phyloP scores from a whole-genome alignment of 768 basidiomycete genomes.

The Termitomyces sp. region DNA sequence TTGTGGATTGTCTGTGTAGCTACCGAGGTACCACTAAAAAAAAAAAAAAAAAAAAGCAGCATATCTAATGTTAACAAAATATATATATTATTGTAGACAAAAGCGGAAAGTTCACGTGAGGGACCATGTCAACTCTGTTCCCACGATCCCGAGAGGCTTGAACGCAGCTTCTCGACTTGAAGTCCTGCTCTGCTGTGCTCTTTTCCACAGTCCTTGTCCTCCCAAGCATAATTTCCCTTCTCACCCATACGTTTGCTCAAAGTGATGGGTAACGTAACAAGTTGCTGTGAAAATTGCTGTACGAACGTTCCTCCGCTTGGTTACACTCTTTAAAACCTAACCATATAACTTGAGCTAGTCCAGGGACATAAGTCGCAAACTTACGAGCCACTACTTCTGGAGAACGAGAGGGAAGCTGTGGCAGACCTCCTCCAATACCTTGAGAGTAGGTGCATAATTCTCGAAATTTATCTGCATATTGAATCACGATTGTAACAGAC shows the following conservation, averaged over 20 bases:
- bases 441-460: constrained; percentile 65
- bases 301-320: constrained; percentile 23
- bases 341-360: constrained; percentile 36
- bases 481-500: constrained; percentile 44
- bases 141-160: constrained; percentile 6
- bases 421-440: constrained; percentile 96
- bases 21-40: no score
- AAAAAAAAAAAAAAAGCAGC: no score
- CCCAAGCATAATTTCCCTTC: constrained; percentile 6
- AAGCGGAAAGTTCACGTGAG: not conserved
- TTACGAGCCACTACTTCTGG: constrained; percentile 80
- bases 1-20: no score
- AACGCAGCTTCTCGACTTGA: constrained; percentile 3
- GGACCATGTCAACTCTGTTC: constrained; percentile 3
- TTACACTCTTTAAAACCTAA: constrained; percentile 15
- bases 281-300: constrained; percentile 86
- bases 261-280: constrained; percentile 70
- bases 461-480: not conserved
- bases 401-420: constrained; percentile 96
- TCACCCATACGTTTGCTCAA: not conserved
- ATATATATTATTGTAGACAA: no score
- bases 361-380: constrained; percentile 78
- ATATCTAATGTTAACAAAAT: no score
- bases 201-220: constrained; percentile 8
- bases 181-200: constrained; percentile 11